These are phyloP conservation scores for Cyclostephanos invisitatus DNA, from an alignment of 108 stramenopile species.

Conservation along the genomic window DNA sequence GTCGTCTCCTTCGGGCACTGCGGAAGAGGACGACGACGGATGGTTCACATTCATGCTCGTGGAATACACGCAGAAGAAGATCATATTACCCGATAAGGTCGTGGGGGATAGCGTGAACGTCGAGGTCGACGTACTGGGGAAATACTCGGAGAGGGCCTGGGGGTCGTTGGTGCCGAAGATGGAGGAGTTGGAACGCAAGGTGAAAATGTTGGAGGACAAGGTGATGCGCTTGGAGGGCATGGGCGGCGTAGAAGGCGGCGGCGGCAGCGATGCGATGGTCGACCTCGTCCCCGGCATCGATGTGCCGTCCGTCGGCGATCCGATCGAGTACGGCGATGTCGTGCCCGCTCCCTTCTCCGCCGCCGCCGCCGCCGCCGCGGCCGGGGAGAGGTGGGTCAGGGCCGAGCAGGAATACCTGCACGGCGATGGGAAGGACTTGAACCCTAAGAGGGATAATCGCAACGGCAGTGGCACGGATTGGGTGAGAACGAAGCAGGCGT, in stretches of 20 bases:
- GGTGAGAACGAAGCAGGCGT: slow-evolving; percentile 27
- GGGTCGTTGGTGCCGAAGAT: slow-evolving; percentile 77
- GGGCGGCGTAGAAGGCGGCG: neutral
- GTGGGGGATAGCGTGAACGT: slow-evolving; percentile 87
- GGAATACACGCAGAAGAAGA: slow-evolving; percentile 96
- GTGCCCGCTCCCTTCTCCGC: neutral
- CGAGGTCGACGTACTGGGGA: slow-evolving; percentile 97
- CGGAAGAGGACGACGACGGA: slow-evolving; percentile 28
- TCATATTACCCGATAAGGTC: slow-evolving; percentile 79
- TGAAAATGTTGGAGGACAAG: slow-evolving; percentile 63
- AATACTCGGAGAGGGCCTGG: slow-evolving; percentile 85
- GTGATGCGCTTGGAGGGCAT: slow-evolving; percentile 34
- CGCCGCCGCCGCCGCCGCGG: slow-evolving; percentile 1
- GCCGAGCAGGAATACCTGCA: slow-evolving; percentile 13
- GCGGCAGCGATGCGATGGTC: neutral
- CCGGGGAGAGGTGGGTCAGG: slow-evolving; percentile 19
- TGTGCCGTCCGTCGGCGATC: neutral
- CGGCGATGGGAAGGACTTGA: neutral
- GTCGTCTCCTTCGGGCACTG: too few species aligned
- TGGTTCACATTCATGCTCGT: slow-evolving; percentile 99
- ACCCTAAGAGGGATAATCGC: slow-evolving; percentile 10
- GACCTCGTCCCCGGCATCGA: neutral
- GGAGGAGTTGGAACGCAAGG: slow-evolving; percentile 79
- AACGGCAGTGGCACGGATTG: slow-evolving; percentile 18
- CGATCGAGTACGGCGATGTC: slow-evolving; percentile 1